Percentiles rank a stretch among this genome's conserved stretches.
Evolutionary conservation across 371 early-diverging fungal species (phyloP).

Genomic region (Syncephalis fuscata): DNA sequence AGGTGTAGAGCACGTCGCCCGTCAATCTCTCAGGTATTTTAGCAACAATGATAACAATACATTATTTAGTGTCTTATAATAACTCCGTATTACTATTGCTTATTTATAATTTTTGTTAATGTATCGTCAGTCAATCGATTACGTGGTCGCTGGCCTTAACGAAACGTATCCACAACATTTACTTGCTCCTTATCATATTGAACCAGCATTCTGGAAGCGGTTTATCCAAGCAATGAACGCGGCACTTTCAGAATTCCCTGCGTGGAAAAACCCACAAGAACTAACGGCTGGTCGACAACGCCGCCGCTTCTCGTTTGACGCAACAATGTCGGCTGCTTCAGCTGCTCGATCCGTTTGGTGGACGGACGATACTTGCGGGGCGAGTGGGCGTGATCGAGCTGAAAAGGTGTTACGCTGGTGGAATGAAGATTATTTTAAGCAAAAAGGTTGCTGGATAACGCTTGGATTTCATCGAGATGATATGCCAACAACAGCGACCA

Average conservation of each 20-base stretch:
- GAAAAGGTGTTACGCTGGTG: constrained; percentile 5
- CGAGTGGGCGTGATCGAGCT: constrained; percentile 2
- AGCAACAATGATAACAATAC: no score
- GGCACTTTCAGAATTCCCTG: constrained; percentile 4
- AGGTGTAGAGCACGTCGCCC: no score
- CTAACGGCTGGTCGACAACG: not conserved
- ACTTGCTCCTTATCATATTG: not conserved
- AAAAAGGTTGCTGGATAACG: constrained; percentile 4
- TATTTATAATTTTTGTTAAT: no score
- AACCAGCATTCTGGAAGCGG: constrained; percentile 2
- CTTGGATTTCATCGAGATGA: constrained; percentile 1
- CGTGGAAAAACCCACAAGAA: constrained; percentile 2
- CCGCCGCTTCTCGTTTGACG: not conserved
- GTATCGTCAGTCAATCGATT: not conserved
- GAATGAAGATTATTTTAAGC: constrained; percentile 5
- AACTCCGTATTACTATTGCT: no score
- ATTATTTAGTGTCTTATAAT: no score
- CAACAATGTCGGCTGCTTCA: no score
- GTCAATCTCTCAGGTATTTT: no score
- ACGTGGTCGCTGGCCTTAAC: constrained; percentile 2
- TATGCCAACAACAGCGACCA: no score
- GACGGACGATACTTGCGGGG: not conserved
- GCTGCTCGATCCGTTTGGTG: no score
- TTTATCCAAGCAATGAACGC: constrained; percentile 3
- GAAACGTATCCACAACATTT: not conserved